Base-by-base conservation (phyloP, 164 flowering plant genomes). In the Houttuynia cordata region DNA sequence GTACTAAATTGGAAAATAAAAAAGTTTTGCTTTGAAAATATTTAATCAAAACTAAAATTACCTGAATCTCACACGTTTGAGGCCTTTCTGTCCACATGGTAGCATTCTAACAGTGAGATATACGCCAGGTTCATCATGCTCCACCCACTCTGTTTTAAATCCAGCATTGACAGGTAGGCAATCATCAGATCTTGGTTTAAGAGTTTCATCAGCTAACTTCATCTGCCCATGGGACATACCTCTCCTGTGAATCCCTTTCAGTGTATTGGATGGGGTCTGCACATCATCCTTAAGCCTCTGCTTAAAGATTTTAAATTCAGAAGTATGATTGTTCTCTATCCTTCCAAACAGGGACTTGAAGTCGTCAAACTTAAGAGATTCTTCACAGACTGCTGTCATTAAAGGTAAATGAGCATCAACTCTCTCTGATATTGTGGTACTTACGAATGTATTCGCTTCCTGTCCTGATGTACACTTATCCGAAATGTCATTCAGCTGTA, bases 21-120 rank as follows among this genome's bases (percentile, higher is more conserved):
- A 57, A 0, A 30, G 12, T 8, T 20, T 12, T n/a, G 59, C 30
- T 51, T 40, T 20, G 53, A 22, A 24, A 49, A 47, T 53, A 13
- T 24, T 41, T 47, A 34, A 55, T 24, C 5, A 4, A 25, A 47
- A 52, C 18, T 24, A 60, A 56, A 56, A 22, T 56, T 87, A 87
- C 94, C 94, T 87, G 69, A 87, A 87, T 58, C 86, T 73, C 53
- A 87, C 86, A 20, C 94, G 76, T 71, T 81, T 84, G 17, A 84
- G 79, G 24, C 75, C 88, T 64, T 69, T 84, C 51, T 71, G 72
- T 18, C 90, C 90, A 51, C 74, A 69, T 9, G 86, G 79, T 60
- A 81, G 66, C 39, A 57, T 62, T 34, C 63, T 61, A 41, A 84
- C 71, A 2, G 90, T 87, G 25, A 87, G 71, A 68, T 87, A 84